Percentiles rank a stretch among this genome's conserved stretches.
These are phyloP conservation scores for Alternaria sp. DNA, from an alignment of 2,329 filamentous ascomycete species.

Conservation along the genomic window DNA sequence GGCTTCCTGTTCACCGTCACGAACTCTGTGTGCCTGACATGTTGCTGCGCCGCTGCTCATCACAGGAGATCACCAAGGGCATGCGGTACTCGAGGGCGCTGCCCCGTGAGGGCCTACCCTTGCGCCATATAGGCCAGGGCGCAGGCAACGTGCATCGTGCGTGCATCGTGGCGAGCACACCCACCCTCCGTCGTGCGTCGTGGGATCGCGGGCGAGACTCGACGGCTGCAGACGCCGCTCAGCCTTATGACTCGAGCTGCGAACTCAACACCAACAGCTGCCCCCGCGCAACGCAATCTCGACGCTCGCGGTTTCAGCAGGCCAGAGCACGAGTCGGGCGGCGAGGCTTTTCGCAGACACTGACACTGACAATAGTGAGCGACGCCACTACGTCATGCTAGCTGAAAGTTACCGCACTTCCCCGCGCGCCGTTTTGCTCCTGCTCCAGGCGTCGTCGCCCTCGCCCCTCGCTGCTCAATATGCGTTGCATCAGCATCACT, in stretches of 20 bases:
- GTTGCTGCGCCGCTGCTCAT: conserved; percentile 12
- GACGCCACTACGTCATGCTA: conserved; percentile 12
- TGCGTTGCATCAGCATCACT: conserved; percentile 18
- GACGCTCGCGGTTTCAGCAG: conserved; percentile 13
- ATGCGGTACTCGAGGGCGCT: conserved; percentile 19
- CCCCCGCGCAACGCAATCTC: conserved; percentile 6
- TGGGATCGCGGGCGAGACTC: conserved; percentile 31
- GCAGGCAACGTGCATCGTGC: conserved; percentile 18
- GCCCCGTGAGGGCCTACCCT: conserved; percentile 29
- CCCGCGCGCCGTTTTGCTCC: neutral
- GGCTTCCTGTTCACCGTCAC: conserved; percentile 30
- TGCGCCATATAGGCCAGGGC: conserved; percentile 17
- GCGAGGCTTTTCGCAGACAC: neutral
- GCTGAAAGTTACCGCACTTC: conserved; percentile 6
- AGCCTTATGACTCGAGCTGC: conserved; percentile 42
- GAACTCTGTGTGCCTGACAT: conserved; percentile 30
- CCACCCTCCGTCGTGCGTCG: conserved; percentile 19
- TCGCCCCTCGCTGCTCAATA: conserved; percentile 1
- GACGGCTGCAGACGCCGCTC: conserved; percentile 27
- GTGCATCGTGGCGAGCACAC: conserved; percentile 20
- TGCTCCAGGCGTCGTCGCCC: neutral
- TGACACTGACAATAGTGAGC: neutral
- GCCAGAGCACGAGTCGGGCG: neutral
- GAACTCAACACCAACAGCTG: conserved; percentile 15
- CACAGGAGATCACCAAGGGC: conserved; percentile 21